Percentiles rank a stretch among this genome's conserved stretches.
Conservation (phyloP, 176 grass and related monocot genomes). For the Alopecurus myosuroides region DNA sequence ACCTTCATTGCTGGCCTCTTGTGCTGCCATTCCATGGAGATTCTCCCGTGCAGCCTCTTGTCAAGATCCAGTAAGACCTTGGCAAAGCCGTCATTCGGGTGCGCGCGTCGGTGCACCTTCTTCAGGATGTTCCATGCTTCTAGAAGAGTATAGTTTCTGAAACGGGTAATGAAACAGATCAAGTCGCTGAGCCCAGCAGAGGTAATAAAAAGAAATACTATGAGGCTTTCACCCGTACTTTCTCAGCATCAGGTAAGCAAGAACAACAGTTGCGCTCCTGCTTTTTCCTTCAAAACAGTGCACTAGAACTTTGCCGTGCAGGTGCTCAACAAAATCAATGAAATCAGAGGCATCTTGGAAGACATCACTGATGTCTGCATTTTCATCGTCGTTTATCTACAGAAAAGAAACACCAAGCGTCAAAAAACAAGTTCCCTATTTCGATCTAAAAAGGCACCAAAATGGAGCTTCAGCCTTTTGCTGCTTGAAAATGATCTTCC, state of each 20-base stretch:
- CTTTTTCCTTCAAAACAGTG: constrained; percentile 99
- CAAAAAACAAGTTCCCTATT: neutral
- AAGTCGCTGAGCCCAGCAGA: neutral
- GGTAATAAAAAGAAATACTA: neutral
- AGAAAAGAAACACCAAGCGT: constrained; percentile 14
- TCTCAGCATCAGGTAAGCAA: constrained; percentile 84
- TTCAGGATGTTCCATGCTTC: constrained; percentile 87
- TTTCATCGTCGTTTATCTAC: constrained; percentile 79
- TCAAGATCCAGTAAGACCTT: constrained; percentile 76
- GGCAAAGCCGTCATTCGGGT: constrained; percentile 88
- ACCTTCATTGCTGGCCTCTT: constrained; percentile 72
- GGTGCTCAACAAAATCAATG: constrained; percentile 62
- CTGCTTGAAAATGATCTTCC: neutral
- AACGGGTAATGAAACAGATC: neutral
- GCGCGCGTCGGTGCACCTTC: constrained; percentile 75
- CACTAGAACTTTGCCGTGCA: constrained; percentile 78
- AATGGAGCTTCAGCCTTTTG: neutral
- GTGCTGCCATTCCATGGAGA: constrained; percentile 87
- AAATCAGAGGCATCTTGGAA: constrained; percentile 95
- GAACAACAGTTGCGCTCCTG: constrained; percentile 79
- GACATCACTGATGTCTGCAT: constrained; percentile 74
- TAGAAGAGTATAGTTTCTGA: constrained; percentile 64
- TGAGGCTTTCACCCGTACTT: constrained; percentile 47
- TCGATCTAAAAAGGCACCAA: neutral
- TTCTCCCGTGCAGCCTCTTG: constrained; percentile 59